phyloP scores from a whole-genome alignment of 495 filamentous ascomycete species.

The Trichoderma erinaceum region DNA sequence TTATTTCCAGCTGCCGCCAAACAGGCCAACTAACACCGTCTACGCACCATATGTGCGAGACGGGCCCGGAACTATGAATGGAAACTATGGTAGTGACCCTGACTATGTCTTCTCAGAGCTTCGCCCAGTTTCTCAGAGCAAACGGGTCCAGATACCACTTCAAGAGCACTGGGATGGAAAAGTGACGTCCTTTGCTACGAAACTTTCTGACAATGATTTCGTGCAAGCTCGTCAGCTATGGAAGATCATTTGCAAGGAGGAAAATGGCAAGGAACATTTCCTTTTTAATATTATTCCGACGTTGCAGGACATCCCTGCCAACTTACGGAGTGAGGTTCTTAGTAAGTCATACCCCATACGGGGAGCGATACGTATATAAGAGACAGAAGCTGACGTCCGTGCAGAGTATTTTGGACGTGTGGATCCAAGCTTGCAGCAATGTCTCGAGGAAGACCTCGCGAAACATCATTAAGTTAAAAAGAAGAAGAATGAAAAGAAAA shows the following conservation, averaged over 20 bases:
- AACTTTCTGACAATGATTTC: not conserved
- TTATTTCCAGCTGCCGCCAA: conserved; percentile 50
- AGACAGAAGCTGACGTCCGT: not conserved
- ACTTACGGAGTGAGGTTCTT: not conserved
- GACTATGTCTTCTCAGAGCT: conserved; percentile 1
- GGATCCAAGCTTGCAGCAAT: not conserved
- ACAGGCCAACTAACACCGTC: conserved; percentile 17
- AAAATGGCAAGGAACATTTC: not conserved
- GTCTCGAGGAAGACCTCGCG: not conserved
- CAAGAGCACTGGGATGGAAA: not conserved
- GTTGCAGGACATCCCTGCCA: not conserved
- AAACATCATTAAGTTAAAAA: not conserved
- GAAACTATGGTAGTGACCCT: not conserved
- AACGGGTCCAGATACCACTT: not conserved
- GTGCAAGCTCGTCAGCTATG: not conserved
- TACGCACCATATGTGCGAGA: not conserved
- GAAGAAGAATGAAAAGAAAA: too few relatives aligned
- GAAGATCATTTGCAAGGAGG: not conserved
- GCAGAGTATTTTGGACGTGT: not conserved
- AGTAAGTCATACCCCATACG: not conserved
- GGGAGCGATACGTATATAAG: not conserved
- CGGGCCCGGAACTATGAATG: not conserved
- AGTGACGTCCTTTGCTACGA: not conserved
- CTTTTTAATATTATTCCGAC: not conserved
- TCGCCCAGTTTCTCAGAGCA: not conserved